A percentile compares a stretch with the other conserved stretches of the same genome.
Evolutionary conservation across 2,329 filamentous ascomycete genomes (phyloP).

Genomic region (Neurospora sp.): DNA sequence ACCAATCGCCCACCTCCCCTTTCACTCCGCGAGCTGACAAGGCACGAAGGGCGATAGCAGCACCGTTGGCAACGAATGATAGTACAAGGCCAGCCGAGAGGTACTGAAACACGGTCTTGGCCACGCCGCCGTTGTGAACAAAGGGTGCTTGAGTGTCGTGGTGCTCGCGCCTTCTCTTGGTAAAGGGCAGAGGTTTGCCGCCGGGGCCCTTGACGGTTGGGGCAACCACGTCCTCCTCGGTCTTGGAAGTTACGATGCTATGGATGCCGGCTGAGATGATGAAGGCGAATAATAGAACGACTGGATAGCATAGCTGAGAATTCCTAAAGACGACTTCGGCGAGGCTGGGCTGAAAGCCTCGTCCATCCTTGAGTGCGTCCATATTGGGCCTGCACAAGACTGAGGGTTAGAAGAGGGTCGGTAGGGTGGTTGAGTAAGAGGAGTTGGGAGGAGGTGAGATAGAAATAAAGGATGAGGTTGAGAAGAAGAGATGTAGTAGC

Average conservation of each 20-base stretch:
- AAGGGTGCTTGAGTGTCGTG: slow-evolving; percentile 7
- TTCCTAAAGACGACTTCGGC: slow-evolving; percentile 34
- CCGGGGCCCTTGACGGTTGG: slow-evolving; percentile 63
- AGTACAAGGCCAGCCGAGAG: slow-evolving; percentile 60
- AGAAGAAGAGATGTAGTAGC: slow-evolving; percentile 2
- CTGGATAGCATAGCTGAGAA: slow-evolving; percentile 42
- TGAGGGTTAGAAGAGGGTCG: not conserved
- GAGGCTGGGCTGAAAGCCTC: slow-evolving; percentile 5
- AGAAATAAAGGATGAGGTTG: not conserved
- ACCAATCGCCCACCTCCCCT: slow-evolving; percentile 48
- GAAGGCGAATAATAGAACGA: slow-evolving; percentile 42
- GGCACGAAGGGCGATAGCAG: slow-evolving; percentile 64
- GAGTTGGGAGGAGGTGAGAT: not conserved
- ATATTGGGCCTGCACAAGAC: slow-evolving; percentile 14
- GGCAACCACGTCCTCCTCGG: slow-evolving; percentile 35
- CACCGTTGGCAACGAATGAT: slow-evolving; percentile 67
- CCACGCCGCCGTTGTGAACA: slow-evolving; percentile 49
- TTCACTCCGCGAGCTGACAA: slow-evolving; percentile 45
- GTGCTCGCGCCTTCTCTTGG: slow-evolving; percentile 35
- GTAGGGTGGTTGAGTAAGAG: not conserved
- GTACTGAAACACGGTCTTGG: slow-evolving; percentile 67
- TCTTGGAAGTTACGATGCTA: slow-evolving; percentile 41
- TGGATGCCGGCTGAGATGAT: slow-evolving; percentile 40
- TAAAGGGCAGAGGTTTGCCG: slow-evolving; percentile 72
- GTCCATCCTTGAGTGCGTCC: slow-evolving; percentile 10